Evolutionary conservation across 129 eudicot species (phyloP), one percentile per base, ranked within the genome.

Genomic region (Escallonia herrerae): DNA sequence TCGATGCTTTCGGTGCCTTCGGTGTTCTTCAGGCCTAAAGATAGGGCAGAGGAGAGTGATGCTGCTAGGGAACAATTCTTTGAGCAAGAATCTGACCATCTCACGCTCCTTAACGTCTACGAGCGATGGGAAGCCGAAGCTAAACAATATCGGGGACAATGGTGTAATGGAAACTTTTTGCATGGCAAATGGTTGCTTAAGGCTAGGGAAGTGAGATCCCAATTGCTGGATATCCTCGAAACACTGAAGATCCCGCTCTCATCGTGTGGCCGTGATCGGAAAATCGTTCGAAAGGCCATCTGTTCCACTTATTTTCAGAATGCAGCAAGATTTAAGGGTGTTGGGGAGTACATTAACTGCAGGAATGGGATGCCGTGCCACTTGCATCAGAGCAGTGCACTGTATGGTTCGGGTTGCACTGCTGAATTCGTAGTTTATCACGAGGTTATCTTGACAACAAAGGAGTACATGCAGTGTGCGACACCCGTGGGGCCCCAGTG

Each of bases 381-480:
- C 12, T 68, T 85, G 46, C 91, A 85, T 46, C 91, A 87, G 0
- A 68, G 81, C 40, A 76, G 83, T 2, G 77, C 77, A 15, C 67
- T 75, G 37, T 80, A 75, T 42, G 84, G 84, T 6, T 76, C 82
- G 12, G 71, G 61, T 8, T 58, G 63, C 45, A 56, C 42, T 38
- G 84, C 84, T 4, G 71, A 66, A 51, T 78, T 81, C 81, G 84
- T 84, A 5, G 69, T 84, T 15, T 84, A 84, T 54, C 80, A 81
- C 38, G 91, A 84, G 64, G 46, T 84, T 3, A 82, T 84, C n/a
- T 58, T 74, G 84, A 84, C 91, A 7, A 81, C 82, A 4, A 81
- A 72, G n/a, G 84, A 81, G 62, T 81, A 81, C 49, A 84, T 84
- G 91, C 70, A 84, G 10, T 75, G 81, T 59, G 82, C 74, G 6